Conservation (phyloP, 2,329 filamentous ascomycete genomes). For the Sclerotinia minor region DNA sequence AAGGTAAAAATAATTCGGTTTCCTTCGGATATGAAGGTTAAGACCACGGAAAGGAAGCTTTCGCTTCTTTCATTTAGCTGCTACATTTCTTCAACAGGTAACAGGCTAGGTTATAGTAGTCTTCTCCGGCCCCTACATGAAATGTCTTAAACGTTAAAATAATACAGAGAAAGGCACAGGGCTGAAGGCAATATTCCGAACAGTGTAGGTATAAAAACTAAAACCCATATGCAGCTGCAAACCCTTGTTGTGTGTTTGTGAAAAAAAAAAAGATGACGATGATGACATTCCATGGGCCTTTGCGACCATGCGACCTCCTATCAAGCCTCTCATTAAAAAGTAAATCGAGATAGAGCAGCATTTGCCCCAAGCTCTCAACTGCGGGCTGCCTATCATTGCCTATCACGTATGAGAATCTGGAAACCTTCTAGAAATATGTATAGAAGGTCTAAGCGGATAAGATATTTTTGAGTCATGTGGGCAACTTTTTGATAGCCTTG, state of each 20-base stretch:
- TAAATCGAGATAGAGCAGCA: neutral
- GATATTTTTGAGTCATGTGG: slow-evolving; percentile 12
- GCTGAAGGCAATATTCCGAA: slow-evolving; percentile 16
- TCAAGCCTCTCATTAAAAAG: neutral
- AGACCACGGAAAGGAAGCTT: neutral
- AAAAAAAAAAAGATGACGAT: slow-evolving; percentile 1
- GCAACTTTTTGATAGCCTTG: neutral
- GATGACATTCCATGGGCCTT: neutral
- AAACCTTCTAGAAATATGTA: slow-evolving; percentile 13
- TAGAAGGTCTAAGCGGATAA: slow-evolving; percentile 16
- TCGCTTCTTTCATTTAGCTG: neutral
- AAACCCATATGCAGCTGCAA: neutral
- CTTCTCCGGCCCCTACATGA: neutral
- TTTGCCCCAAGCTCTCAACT: slow-evolving; percentile 15
- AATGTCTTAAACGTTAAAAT: neutral
- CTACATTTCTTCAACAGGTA: neutral
- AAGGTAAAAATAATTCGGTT: neutral
- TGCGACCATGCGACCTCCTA: neutral
- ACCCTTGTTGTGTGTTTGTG: slow-evolving; percentile 2
- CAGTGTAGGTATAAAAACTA: neutral
- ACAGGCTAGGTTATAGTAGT: neutral
- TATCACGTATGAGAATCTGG: neutral
- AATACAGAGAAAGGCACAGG: neutral
- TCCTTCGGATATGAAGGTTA: neutral
- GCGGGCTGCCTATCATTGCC: neutral